These are phyloP conservation scores for Paramyrothecium sp. DNA, from an alignment of 2,329 filamentous ascomycete species.

Conservation along the genomic window DNA sequence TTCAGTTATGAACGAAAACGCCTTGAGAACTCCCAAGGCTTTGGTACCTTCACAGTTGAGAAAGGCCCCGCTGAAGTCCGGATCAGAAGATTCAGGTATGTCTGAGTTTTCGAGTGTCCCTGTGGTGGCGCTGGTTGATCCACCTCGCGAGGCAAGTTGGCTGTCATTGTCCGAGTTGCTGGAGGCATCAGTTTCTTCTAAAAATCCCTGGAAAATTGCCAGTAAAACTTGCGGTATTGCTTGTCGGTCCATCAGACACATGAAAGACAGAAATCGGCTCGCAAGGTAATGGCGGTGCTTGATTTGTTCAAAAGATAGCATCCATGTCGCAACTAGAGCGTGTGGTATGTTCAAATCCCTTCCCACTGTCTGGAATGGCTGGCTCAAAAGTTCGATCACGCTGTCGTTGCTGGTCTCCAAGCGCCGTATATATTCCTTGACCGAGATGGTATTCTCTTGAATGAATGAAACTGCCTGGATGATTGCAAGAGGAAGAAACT, in stretches of 20 bases:
- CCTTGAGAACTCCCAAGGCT: constrained; percentile 22
- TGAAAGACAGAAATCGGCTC: constrained; percentile 23
- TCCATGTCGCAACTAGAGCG: constrained; percentile 28
- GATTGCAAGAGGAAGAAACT: constrained; percentile 31
- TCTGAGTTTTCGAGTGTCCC: constrained; percentile 2
- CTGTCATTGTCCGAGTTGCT: neutral
- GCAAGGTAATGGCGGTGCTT: constrained; percentile 18
- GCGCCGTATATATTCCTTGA: constrained; percentile 19
- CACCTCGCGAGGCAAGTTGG: neutral
- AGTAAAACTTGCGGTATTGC: neutral
- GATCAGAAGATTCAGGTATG: neutral
- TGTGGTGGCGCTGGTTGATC: neutral
- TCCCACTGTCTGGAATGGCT: constrained; percentile 24
- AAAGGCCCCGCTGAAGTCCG: neutral
- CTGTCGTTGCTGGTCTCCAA: constrained; percentile 8
- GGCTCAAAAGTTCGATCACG: constrained; percentile 21
- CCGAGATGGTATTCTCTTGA: constrained; percentile 19
- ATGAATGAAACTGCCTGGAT: constrained; percentile 34
- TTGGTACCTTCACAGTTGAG: constrained; percentile 9
- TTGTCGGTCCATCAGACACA: constrained; percentile 19
- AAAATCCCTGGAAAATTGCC: neutral
- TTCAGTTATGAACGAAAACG: constrained; percentile 27
- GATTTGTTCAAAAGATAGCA: constrained; percentile 31
- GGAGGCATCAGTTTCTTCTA: constrained; percentile 5
- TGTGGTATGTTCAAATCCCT: constrained; percentile 23